These are phyloP conservation scores for Asterophora parasitica DNA, from an alignment of 768 basidiomycete species.

Conservation along the genomic window DNA sequence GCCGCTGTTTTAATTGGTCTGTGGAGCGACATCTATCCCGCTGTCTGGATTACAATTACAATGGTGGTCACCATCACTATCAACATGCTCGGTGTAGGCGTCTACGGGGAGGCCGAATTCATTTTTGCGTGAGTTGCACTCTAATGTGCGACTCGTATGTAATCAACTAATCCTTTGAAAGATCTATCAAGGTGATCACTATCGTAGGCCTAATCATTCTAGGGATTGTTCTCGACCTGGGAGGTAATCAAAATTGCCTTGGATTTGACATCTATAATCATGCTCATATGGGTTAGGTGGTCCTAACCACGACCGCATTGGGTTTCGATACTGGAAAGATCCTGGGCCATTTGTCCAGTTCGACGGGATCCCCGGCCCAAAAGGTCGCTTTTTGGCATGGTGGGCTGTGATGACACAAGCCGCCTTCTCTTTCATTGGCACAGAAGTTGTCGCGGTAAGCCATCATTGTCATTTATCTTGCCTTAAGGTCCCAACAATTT, in stretches of 20 bases:
- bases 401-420: constrained; percentile 72
- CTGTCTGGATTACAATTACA: constrained; percentile 78
- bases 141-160: neutral
- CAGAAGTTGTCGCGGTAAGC: constrained; percentile 87
- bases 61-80: constrained; percentile 72
- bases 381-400: constrained; percentile 68
- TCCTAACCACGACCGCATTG: constrained; percentile 69
- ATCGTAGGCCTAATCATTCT: constrained; percentile 68
- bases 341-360: constrained; percentile 88
- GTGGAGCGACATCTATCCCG: constrained; percentile 62
- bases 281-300: constrained; percentile 61
- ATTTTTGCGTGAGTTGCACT: constrained; percentile 63
- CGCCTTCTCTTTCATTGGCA: constrained; percentile 90
- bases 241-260: too few species aligned
- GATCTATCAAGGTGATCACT: constrained; percentile 84
- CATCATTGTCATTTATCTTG: neutral
- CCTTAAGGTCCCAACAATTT: constrained; percentile 4
- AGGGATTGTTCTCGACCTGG: constrained; percentile 78
- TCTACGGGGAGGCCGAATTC: constrained; percentile 84
- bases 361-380: constrained; percentile 53
- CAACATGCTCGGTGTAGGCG: constrained; percentile 72
- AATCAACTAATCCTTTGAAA: constrained; percentile 15
- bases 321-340: constrained; percentile 79
- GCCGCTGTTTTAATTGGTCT: constrained; percentile 73
- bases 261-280: neutral